A percentile compares a stretch with the other conserved stretches of the same genome.
phyloP scores from a whole-genome alignment of 1,284 basidiomycete genomes.

The Schizophyllum commune region DNA sequence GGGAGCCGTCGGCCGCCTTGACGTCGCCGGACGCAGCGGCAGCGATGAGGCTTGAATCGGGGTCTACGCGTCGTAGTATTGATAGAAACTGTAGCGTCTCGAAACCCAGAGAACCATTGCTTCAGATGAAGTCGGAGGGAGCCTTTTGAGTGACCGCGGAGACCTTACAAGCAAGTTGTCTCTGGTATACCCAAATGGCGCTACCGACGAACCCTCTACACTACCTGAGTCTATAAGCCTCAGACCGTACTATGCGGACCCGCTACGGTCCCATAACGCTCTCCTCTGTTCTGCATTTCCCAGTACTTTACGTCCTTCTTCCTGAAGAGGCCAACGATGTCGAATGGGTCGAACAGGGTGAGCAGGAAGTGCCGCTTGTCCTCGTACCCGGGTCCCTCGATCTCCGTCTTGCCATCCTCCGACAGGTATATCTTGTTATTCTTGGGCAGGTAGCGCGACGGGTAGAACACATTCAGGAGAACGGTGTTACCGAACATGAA shows the following conservation, averaged over 20 bases:
- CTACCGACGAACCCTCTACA: no score
- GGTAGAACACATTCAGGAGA: conserved; percentile 1
- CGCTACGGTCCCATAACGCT: no score
- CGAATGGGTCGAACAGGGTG: conserved; percentile 5
- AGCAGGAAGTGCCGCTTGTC: conserved; percentile 2
- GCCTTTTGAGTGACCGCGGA: conserved; percentile 42
- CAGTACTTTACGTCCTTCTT: background rate
- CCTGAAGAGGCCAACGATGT: conserved; percentile 1
- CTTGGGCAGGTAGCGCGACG: conserved; percentile 2
- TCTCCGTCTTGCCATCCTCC: conserved; percentile 1
- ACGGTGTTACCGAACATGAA: conserved; percentile 1
- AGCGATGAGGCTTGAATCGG: conserved; percentile 21
- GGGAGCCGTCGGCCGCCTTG: conserved; percentile 7
- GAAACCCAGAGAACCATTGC: conserved; percentile 36
- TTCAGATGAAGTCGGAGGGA: conserved; percentile 26
- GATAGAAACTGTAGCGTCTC: conserved; percentile 43
- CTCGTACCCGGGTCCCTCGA: conserved; percentile 4
- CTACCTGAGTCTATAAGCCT: no score
- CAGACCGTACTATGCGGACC: no score
- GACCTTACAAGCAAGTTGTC: no score
- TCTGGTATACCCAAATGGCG: no score
- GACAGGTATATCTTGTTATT: conserved; percentile 6
- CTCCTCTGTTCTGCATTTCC: background rate
- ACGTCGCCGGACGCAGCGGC: conserved; percentile 20
- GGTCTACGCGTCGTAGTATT: conserved; percentile 39